A percentile compares a stretch with the other conserved stretches of the same genome.
These are phyloP conservation scores for Noccaea caerulescens DNA, from an alignment of 345 rosid species.

Conservation along the genomic window DNA sequence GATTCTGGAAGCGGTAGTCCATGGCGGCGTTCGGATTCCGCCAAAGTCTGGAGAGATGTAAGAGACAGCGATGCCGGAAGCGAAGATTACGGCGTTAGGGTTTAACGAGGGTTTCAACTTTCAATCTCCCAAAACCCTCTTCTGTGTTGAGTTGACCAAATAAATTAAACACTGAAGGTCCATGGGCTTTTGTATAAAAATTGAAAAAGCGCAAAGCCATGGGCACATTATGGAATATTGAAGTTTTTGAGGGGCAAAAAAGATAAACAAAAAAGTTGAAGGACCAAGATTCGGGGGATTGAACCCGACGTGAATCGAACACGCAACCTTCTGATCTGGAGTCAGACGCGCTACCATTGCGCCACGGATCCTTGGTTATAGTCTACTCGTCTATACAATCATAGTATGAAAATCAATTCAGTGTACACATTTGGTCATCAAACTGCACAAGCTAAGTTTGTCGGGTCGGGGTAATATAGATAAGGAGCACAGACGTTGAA, in stretches of 20 bases:
- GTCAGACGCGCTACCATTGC: constrained; percentile 99
- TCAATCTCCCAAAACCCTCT: neutral
- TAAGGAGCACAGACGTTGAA: too few relatives aligned
- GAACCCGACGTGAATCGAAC: constrained; percentile 98
- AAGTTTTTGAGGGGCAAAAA: neutral
- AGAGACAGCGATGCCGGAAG: constrained; percentile 14
- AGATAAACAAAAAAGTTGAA: neutral
- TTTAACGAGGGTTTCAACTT: constrained; percentile 23
- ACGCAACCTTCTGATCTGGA: constrained; percentile 99
- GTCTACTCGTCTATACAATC: too few relatives aligned
- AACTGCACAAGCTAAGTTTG: too few relatives aligned
- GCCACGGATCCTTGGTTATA: constrained; percentile 71
- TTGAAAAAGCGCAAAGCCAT: neutral
- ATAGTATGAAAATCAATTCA: too few relatives aligned
- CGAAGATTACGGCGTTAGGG: constrained; percentile 40
- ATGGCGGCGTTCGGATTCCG: constrained; percentile 46
- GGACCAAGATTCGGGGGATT: constrained; percentile 36
- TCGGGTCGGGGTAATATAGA: too few relatives aligned
- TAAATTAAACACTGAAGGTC: neutral
- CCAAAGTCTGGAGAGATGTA: neutral
- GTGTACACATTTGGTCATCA: too few relatives aligned
- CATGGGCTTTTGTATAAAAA: constrained; percentile 8
- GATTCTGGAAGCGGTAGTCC: constrained; percentile 87
- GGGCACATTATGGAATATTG: constrained; percentile 10
- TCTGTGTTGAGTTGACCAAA: too few relatives aligned